Percentiles rank a stretch among this genome's conserved stretches.
Evolutionary conservation across 176 grass and related monocot species (phyloP).

Genomic region (Zizania latifolia): DNA sequence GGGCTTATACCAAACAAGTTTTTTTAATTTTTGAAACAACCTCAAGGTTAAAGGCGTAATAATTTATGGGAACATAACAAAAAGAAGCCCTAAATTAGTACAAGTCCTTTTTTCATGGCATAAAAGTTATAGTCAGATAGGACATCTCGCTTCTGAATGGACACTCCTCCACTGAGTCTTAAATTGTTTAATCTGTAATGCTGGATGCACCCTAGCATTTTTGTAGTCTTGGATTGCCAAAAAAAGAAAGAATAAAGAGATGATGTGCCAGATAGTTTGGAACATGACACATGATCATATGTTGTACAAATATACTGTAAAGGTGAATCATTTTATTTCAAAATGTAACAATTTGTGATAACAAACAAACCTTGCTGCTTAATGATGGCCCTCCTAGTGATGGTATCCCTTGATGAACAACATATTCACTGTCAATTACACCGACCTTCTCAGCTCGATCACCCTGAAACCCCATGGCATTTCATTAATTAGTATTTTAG

Average conservation of each 20-base stretch:
- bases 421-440: conserved; percentile 91
- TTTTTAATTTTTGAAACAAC: not conserved
- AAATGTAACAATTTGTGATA: not conserved
- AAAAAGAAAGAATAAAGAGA: not conserved
- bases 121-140: not conserved
- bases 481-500: conserved; percentile 11
- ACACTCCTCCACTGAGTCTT: not conserved
- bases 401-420: conserved; percentile 95
- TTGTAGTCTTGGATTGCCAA: not conserved
- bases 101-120: not conserved
- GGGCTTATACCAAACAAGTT: not conserved
- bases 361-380: conserved; percentile 48
- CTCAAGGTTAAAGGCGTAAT: not conserved
- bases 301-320: not conserved
- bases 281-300: not conserved
- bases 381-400: conserved; percentile 85
- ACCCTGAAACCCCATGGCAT: conserved; percentile 59
- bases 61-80: not conserved
- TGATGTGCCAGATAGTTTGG: not conserved
- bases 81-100: not conserved
- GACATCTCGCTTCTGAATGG: not conserved
- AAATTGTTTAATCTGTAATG: not conserved
- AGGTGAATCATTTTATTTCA: not conserved
- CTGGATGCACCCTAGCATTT: not conserved
- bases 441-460: conserved; percentile 93